These are phyloP conservation scores for Saccharomycopsis synnaedendra DNA, from an alignment of 805 yeast genomes.

Conservation along the genomic window DNA sequence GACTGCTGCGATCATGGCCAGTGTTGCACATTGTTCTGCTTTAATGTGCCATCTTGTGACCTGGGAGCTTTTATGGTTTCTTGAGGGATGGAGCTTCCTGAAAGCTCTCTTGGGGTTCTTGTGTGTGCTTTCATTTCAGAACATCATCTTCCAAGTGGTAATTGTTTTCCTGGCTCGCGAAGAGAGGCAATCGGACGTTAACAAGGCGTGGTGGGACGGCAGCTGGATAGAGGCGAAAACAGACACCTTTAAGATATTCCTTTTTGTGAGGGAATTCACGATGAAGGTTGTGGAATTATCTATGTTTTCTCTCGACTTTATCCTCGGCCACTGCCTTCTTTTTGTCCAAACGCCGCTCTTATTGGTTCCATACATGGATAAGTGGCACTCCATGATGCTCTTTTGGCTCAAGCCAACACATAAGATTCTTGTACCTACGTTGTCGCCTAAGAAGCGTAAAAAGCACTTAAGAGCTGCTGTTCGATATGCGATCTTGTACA, in stretches of 20 bases:
- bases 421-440: constrained; percentile 96
- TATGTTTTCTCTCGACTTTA: constrained; percentile 93
- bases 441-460: constrained; percentile 80
- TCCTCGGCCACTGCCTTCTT: constrained; percentile 81
- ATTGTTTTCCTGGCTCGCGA: constrained; percentile 85
- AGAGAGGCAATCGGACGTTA: constrained; percentile 88
- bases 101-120: constrained; percentile 81
- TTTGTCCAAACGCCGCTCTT: constrained; percentile 85
- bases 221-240: constrained; percentile 94
- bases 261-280: constrained; percentile 89
- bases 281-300: constrained; percentile 92
- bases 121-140: constrained; percentile 78
- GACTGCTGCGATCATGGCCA: constrained; percentile 93
- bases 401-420: constrained; percentile 98
- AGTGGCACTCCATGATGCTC: constrained; percentile 96
- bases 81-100: constrained; percentile 84
- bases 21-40: constrained; percentile 90
- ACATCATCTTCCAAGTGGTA: constrained; percentile 76
- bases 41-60: constrained; percentile 78
- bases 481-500: constrained; percentile 79
- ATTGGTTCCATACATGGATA: constrained; percentile 78
- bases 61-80: constrained; percentile 94
- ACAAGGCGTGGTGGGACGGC: constrained; percentile 99
- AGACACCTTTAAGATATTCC: constrained; percentile 91
- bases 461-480: constrained; percentile 96